Evolutionary conservation across 768 basidiomycete genomes (phyloP), one percentile per base, ranked within the genome.

Genomic region (Mycena galopus): DNA sequence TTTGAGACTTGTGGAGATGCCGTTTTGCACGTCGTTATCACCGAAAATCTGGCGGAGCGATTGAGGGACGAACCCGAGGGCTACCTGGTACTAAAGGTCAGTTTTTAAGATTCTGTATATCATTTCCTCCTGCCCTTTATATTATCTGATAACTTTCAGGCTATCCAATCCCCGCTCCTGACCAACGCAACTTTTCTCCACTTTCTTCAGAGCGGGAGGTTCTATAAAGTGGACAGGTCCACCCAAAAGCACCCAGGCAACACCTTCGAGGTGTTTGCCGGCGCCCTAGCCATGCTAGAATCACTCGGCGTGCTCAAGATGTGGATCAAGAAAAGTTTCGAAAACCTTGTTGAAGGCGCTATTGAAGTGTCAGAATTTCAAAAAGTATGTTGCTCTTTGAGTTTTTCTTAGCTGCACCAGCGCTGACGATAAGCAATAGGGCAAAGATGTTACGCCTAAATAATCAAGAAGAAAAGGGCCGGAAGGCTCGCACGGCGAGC

Each of bases 1-100:
- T 14, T 65, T 4, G 64, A 65, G 29, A 56, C 53, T 17, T 65
- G 64, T 19, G 64, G 64, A 1, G 64, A 65, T 19, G 64, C 17
- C 2, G 64, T 37, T 14, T 56, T 65, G 64, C 35, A 57, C 6
- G 19, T 57, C 14, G 64, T 56, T 5, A 32, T 65, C 12, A 42
- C 64, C 2, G 64, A 65, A n/a, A 1, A 56, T 3, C 19, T 65
- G 21, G 3, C 42, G 9, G 27, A 7, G n/a, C 4, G 8, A 16
- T 17, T 60, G 35, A 6, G 25, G 19, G 56, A 33, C 6, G 33
- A 39, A 8, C 59, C 14, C 35, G 59, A 42, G 3, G 29, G n/a
- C 4, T 25, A 27, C 4, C 5, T 6, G 30, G n/a, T 57, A 2
- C 33, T 19, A 30, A 57, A 35, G 21, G 56, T 57, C 17, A 33